Base-by-base conservation (phyloP, 108 stramenopile species). In the Nitzschia putrida region DNA sequence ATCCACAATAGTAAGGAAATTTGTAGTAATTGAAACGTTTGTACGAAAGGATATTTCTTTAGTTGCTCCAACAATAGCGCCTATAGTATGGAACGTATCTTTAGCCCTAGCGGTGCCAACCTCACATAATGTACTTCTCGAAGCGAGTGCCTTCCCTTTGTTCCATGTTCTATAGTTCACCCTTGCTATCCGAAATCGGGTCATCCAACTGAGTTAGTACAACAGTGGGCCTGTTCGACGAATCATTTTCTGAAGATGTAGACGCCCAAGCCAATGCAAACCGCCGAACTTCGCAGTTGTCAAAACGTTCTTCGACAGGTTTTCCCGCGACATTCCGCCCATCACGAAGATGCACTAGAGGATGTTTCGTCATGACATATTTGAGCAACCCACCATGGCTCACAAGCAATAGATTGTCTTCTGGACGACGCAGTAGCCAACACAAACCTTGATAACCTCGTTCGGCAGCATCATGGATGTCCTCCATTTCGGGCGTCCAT, bases 231-330 rank as follows among this genome's bases (percentile, higher is more conserved):
- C 29, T 34, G 29, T 34, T 34, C 4, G 29, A 3, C 3, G 29
- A 4, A 3, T 34, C 29, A 34, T 34, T 34, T 34, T 34, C 29
- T 1, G 29, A 34, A 3, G 29, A 34, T 34, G 49, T 57, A 1
- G 56, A 26, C 5, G 42, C 54, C 60, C 68, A 75, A 34, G 64
- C 53, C 34, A 90, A 60, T 25, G 64, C 57, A 69, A 86, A 90
- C 42, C 73, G 74, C 53, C 92, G 80, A 61, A 90, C 38, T 61
- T 93, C 92, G 65, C 92, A 93, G 68, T 93, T 93, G 29, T 83
- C 89, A 71, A 93, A 93, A 59, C 92, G 37, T 23, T 75, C 60
- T 1, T 81, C 61, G 10, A 81, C 75, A 56, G 74, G 52, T 50
- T 84, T 72, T 11, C 44, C 14, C 22, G 21, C 24, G n/a, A 16